Evolutionary conservation across 129 eudicot genomes (phyloP).

Genomic region (Sambucus nigra): DNA sequence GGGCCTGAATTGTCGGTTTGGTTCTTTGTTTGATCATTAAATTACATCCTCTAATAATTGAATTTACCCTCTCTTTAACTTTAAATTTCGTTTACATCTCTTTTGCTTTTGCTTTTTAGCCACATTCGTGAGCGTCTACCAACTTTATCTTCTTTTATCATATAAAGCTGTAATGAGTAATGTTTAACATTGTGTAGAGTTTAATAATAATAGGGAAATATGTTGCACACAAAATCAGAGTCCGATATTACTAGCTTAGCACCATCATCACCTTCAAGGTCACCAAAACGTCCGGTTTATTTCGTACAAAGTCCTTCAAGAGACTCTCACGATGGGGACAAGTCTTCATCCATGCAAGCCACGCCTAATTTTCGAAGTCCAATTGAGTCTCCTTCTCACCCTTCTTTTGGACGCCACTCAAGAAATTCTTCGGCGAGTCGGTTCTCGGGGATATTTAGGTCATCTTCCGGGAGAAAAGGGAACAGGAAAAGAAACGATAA

Average conservation of each 20-base stretch:
- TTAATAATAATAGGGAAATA: constrained; percentile 16
- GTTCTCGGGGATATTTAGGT: constrained; percentile 89
- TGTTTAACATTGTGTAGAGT: too few species aligned
- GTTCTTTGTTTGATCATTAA: too few species aligned
- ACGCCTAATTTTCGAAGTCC: constrained; percentile 84
- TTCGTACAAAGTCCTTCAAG: constrained; percentile 95
- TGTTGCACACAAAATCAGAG: constrained; percentile 85
- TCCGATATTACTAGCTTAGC: constrained; percentile 91
- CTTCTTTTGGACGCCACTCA: constrained; percentile 85
- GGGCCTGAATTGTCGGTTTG: not conserved
- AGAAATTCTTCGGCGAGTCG: constrained; percentile 89
- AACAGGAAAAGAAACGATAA: constrained; percentile 78
- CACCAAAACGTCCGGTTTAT: constrained; percentile 80
- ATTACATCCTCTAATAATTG: too few species aligned
- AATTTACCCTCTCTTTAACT: too few species aligned
- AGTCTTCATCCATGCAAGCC: constrained; percentile 76
- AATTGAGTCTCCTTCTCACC: constrained; percentile 93
- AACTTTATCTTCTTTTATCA: too few species aligned
- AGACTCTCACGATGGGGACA: constrained; percentile 96
- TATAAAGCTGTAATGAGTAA: too few species aligned
- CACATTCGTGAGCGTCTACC: too few species aligned
- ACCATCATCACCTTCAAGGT: constrained; percentile 92
- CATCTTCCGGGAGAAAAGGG: constrained; percentile 78
- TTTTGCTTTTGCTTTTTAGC: too few species aligned
- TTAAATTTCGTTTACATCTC: too few species aligned